Conservation (phyloP, 352 stramenopile species). For the Phytophthora meadii region DNA sequence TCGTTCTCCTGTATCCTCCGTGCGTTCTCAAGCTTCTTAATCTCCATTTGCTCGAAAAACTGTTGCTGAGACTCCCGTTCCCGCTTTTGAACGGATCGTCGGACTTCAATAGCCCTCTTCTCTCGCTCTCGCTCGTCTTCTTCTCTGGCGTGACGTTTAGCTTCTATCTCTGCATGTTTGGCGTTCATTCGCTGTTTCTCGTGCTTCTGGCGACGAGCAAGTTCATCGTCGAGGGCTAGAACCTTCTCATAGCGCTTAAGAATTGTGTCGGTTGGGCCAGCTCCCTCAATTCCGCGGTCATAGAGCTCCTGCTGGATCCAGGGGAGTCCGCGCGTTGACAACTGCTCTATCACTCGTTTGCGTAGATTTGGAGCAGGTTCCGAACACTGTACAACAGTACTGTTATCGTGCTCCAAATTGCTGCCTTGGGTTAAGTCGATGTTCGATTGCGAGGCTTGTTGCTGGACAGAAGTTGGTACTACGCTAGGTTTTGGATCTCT, state of each 20-base stretch:
- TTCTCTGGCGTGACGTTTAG: constrained; percentile 34
- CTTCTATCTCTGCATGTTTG: constrained; percentile 43
- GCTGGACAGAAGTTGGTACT: background rate
- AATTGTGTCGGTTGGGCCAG: constrained; percentile 51
- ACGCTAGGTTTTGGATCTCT: constrained; percentile 9
- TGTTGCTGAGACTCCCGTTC: constrained; percentile 50
- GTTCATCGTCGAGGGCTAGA: constrained; percentile 44
- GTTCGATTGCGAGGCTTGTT: background rate
- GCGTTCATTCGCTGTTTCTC: constrained; percentile 20
- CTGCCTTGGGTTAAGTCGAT: background rate
- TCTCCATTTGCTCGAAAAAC: constrained; percentile 75
- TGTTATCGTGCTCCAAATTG: too few relatives aligned
- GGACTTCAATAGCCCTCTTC: constrained; percentile 43
- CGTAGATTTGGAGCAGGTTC: constrained; percentile 6
- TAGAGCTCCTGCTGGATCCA: constrained; percentile 87
- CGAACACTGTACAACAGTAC: background rate
- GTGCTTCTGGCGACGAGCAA: constrained; percentile 10
- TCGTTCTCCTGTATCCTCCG: constrained; percentile 52
- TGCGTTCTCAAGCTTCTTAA: constrained; percentile 48
- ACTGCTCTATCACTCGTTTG: constrained; percentile 35
- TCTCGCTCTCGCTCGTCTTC: constrained; percentile 47
- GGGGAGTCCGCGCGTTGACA: constrained; percentile 53
- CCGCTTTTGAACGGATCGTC: constrained; percentile 48
- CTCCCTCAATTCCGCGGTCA: constrained; percentile 70
- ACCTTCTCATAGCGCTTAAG: constrained; percentile 51